These are phyloP conservation scores for Pseudocercospora crystallina DNA, from an alignment of 2,329 filamentous ascomycete genomes.

Conservation along the genomic window DNA sequence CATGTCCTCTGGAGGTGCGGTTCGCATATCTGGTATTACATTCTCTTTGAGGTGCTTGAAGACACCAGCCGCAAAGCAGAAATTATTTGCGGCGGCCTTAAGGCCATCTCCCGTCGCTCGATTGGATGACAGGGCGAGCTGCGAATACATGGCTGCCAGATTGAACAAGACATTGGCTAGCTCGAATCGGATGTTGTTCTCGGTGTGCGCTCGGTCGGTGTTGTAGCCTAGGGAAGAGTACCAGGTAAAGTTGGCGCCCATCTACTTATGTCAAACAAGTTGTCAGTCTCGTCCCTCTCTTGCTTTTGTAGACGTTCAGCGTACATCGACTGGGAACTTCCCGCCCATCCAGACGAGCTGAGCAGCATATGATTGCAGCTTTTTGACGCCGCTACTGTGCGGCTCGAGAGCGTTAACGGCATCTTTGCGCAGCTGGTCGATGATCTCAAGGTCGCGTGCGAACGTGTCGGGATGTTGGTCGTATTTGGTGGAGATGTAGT, in stretches of 20 bases:
- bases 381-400: constrained; percentile 80
- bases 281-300: constrained; percentile 13
- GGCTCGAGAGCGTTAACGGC: constrained; percentile 88
- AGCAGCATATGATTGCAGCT: constrained; percentile 86
- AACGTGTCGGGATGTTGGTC: constrained; percentile 99
- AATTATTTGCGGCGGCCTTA: constrained; percentile 85
- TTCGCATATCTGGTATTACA: constrained; percentile 78
- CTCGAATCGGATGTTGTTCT: constrained; percentile 74
- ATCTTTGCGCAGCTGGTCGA: constrained; percentile 78
- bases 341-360: constrained; percentile 91
- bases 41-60: constrained; percentile 73
- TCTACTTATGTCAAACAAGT: constrained; percentile 48
- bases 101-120: constrained; percentile 77
- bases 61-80: constrained; percentile 82
- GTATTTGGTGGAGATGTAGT: constrained; percentile 98
- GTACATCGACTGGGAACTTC: constrained; percentile 93
- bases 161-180: constrained; percentile 92
- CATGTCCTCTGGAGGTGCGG: constrained; percentile 87
- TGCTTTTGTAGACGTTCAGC: constrained; percentile 27
- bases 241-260: constrained; percentile 95
- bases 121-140: constrained; percentile 80
- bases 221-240: constrained; percentile 84
- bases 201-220: constrained; percentile 28
- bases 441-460: constrained; percentile 78
- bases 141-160: constrained; percentile 87